Conservation (phyloP, 306 rosid species). For the Phaseolus lunatus region DNA sequence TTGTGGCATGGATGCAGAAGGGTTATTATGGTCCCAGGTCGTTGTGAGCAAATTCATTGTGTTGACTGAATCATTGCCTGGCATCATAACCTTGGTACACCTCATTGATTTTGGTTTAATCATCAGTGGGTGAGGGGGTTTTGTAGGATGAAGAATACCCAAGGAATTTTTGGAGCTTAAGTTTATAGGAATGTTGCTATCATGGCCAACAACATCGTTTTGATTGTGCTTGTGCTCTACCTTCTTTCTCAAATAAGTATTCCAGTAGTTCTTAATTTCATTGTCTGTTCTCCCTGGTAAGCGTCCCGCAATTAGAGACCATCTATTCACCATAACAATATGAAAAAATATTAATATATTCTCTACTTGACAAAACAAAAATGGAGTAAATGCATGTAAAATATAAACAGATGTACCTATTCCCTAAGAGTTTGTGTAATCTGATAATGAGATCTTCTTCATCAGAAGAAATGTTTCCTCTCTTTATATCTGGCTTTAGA, state of each 20-base stretch:
- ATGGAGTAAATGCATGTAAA: neutral
- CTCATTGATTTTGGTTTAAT: conserved; percentile 28
- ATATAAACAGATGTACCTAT: neutral
- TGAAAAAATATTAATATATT: neutral
- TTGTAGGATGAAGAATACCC: neutral
- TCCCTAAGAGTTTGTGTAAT: conserved; percentile 28
- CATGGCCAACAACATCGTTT: neutral
- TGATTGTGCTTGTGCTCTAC: neutral
- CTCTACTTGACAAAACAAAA: neutral
- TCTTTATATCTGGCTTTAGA: conserved; percentile 39
- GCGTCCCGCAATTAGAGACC: conserved; percentile 37
- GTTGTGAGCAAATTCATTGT: neutral
- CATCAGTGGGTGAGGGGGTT: conserved; percentile 4
- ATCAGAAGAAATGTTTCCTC: conserved; percentile 28
- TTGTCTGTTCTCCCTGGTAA: conserved; percentile 38
- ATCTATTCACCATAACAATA: neutral
- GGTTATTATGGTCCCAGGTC: conserved; percentile 5
- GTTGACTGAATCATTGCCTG: conserved; percentile 11
- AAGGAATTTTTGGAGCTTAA: conserved; percentile 6
- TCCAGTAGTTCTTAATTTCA: conserved; percentile 34
- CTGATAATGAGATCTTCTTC: conserved; percentile 39
- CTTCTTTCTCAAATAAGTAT: conserved; percentile 38
- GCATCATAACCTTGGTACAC: conserved; percentile 28
- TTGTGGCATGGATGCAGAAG: neutral
- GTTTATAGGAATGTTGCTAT: neutral